A percentile compares a stretch with the other conserved stretches of the same genome.
These are phyloP conservation scores for Calycina herbarum DNA, from an alignment of 2,329 filamentous ascomycete genomes.

Conservation along the genomic window DNA sequence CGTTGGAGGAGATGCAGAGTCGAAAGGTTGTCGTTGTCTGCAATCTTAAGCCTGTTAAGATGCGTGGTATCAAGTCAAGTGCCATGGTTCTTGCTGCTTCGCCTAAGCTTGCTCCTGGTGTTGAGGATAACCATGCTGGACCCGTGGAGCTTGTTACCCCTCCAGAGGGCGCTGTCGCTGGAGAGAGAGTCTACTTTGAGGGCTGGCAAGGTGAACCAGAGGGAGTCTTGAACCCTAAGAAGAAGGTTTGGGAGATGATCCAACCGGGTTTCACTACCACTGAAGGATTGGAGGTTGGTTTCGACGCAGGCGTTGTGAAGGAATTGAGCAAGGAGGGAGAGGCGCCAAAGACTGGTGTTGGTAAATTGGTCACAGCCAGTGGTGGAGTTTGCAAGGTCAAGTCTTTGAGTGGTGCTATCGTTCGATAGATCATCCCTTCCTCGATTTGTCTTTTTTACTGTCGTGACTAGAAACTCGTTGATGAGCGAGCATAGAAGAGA, in stretches of 20 bases:
- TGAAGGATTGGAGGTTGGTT: slow-evolving; percentile 75
- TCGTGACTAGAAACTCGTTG: neutral
- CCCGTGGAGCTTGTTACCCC: slow-evolving; percentile 91
- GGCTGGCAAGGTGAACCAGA: slow-evolving; percentile 94
- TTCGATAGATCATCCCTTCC: slow-evolving; percentile 60
- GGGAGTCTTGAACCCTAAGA: slow-evolving; percentile 94
- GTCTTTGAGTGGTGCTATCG: slow-evolving; percentile 75
- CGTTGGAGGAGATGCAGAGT: slow-evolving; percentile 93
- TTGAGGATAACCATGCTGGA: slow-evolving; percentile 80
- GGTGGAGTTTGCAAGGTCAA: slow-evolving; percentile 83
- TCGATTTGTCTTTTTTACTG: neutral
- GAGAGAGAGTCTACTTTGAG: slow-evolving; percentile 89
- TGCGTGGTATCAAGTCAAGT: slow-evolving; percentile 80
- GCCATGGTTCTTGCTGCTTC: slow-evolving; percentile 97
- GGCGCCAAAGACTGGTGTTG: slow-evolving; percentile 45
- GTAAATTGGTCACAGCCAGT: slow-evolving; percentile 71
- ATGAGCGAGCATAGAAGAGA: neutral
- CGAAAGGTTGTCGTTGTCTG: slow-evolving; percentile 94
- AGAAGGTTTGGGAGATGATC: slow-evolving; percentile 98
- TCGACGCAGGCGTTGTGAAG: slow-evolving; percentile 77
- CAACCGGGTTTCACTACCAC: slow-evolving; percentile 96
- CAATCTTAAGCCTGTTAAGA: slow-evolving; percentile 98
- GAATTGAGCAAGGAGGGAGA: slow-evolving; percentile 70
- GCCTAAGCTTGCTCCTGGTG: slow-evolving; percentile 77
- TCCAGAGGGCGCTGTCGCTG: slow-evolving; percentile 74